Conservation (phyloP, 2,329 filamentous ascomycete genomes). For the Westerdykella ornata region DNA sequence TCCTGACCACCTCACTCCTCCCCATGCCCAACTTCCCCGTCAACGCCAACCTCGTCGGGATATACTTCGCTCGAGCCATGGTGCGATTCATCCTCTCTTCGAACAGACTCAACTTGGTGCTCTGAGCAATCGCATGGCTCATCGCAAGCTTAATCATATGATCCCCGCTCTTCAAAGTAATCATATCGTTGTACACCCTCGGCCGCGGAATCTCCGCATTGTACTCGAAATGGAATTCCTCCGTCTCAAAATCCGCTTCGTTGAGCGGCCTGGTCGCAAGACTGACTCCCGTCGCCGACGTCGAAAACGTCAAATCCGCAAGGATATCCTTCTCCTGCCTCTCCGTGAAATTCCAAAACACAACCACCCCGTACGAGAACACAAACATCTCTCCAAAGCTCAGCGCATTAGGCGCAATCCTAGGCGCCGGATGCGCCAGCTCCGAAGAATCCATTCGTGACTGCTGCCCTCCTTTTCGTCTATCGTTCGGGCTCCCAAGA, state of each 20-base stretch:
- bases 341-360: constrained; percentile 98
- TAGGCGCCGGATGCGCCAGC: constrained; percentile 37
- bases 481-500: constrained; percentile 12
- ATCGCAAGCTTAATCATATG: constrained; percentile 99
- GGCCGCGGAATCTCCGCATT: constrained; percentile 78
- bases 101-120: constrained; percentile 92
- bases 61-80: constrained; percentile 86
- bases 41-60: constrained; percentile 80
- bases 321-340: constrained; percentile 94
- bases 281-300: constrained; percentile 57
- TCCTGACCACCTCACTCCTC: constrained; percentile 82
- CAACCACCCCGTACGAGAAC: constrained; percentile 92
- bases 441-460: not conserved
- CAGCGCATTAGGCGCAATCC: constrained; percentile 63
- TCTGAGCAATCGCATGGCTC: constrained; percentile 94
- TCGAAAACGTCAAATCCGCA: constrained; percentile 86
- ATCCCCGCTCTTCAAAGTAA: constrained; percentile 85
- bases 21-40: constrained; percentile 90
- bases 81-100: constrained; percentile 94
- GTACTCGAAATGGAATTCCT: constrained; percentile 98
- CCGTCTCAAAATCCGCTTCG: constrained; percentile 90
- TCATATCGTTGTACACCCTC: constrained; percentile 98
- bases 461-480: constrained; percentile 10
- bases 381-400: constrained; percentile 93
- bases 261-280: constrained; percentile 73